These are phyloP conservation scores for Kurtzmaniella cleridarum DNA, from an alignment of 805 yeast species.

Conservation along the genomic window DNA sequence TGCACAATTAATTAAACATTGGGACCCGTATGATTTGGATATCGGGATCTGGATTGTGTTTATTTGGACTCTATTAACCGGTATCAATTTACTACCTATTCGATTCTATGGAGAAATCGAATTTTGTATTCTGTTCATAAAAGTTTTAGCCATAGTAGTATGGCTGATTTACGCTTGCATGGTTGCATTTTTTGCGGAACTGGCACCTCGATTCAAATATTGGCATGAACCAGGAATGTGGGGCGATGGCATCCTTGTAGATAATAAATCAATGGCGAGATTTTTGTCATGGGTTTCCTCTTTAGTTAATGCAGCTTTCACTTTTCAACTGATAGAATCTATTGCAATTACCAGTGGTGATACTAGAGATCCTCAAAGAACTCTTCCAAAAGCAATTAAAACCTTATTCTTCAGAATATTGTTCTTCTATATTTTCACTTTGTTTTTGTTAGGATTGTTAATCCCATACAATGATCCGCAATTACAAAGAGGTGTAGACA, in stretches of 20 bases:
- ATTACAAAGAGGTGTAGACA: constrained; percentile 7
- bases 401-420: constrained; percentile 62
- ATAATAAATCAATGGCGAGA: not conserved
- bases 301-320: constrained; percentile 66
- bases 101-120: constrained; percentile 19
- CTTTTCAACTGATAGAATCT: constrained; percentile 74
- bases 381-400: constrained; percentile 68
- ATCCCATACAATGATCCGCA: constrained; percentile 45
- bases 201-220: not conserved
- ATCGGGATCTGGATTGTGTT: constrained; percentile 7
- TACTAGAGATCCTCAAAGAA: constrained; percentile 59
- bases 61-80: constrained; percentile 13
- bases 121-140: constrained; percentile 18
- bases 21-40: constrained; percentile 10
- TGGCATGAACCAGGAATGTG: no score
- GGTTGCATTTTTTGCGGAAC: no score
- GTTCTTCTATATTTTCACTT: constrained; percentile 57
- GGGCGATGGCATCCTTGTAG: not conserved
- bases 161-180: no score
- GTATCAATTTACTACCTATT: constrained; percentile 19
- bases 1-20: constrained; percentile 17
- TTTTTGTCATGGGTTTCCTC: constrained; percentile 38
- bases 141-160: constrained; percentile 15
- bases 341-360: constrained; percentile 76
- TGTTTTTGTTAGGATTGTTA: constrained; percentile 63